These are phyloP conservation scores for Suhomyces terraborum DNA, from an alignment of 1,139 yeast genomes.

Conservation along the genomic window DNA sequence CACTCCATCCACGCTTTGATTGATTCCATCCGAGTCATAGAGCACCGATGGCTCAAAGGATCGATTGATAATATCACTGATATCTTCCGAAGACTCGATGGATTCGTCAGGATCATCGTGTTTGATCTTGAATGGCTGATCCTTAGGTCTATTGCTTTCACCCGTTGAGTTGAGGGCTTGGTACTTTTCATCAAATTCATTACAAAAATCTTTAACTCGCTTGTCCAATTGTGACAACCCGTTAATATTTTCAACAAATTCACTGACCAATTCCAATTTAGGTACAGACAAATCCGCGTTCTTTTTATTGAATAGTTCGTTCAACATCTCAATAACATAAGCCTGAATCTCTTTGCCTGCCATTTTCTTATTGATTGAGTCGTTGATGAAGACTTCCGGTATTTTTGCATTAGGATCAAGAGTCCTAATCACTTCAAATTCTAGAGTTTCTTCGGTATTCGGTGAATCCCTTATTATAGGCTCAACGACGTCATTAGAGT, in stretches of 20 bases:
- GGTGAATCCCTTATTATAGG: background rate
- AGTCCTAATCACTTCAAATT: conserved; percentile 1
- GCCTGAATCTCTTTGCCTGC: conserved; percentile 4
- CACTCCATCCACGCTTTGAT: conserved; percentile 18
- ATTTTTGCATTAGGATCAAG: conserved; percentile 15
- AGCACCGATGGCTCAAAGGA: conserved; percentile 3
- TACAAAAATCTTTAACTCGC: conserved; percentile 1
- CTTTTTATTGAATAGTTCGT: conserved; percentile 13
- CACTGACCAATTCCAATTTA: conserved; percentile 5
- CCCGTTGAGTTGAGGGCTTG: background rate
- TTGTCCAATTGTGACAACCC: conserved; percentile 7
- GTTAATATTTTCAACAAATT: conserved; percentile 5
- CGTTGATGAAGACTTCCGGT: conserved; percentile 7
- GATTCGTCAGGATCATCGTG: conserved; percentile 7
- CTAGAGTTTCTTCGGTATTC: background rate
- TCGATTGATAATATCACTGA: conserved; percentile 3
- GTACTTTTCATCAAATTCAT: conserved; percentile 9
- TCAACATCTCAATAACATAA: conserved; percentile 10
- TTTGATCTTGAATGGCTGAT: conserved; percentile 16
- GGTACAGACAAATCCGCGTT: conserved; percentile 11
- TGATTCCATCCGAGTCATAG: conserved; percentile 15
- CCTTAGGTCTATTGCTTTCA: conserved; percentile 12
- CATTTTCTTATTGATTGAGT: conserved; percentile 9
- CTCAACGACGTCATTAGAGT: background rate
- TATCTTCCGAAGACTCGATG: conserved; percentile 2